Conservation (phyloP, 306 rosid genomes). For the Prunus kanzakura region DNA sequence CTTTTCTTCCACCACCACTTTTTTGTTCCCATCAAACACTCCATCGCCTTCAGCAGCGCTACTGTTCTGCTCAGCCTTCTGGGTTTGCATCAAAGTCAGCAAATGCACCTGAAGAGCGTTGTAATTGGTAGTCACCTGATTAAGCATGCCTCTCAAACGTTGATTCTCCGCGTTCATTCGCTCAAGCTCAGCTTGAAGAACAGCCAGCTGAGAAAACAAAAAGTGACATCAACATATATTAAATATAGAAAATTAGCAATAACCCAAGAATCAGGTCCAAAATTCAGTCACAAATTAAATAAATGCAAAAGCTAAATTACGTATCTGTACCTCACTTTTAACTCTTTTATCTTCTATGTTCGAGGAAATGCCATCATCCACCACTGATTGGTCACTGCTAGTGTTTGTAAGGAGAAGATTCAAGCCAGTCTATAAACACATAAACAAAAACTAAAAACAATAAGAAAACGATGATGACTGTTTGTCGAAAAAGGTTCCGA, state of each 20-base stretch:
- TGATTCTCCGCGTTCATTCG: slow-evolving; percentile 56
- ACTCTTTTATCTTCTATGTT: slow-evolving; percentile 38
- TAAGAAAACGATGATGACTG: neutral
- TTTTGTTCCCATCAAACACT: neutral
- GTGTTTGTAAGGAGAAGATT: slow-evolving; percentile 66
- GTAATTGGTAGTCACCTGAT: slow-evolving; percentile 39
- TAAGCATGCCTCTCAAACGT: slow-evolving; percentile 37
- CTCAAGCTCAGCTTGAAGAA: slow-evolving; percentile 55
- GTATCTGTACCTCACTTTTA: slow-evolving; percentile 48
- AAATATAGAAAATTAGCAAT: neutral
- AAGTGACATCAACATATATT: no score
- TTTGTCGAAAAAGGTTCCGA: neutral
- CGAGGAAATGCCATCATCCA: slow-evolving; percentile 46
- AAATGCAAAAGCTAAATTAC: neutral
- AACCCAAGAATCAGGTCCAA: neutral
- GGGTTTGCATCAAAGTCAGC: slow-evolving; percentile 28
- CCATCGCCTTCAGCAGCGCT: slow-evolving; percentile 20
- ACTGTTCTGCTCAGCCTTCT: slow-evolving; percentile 24
- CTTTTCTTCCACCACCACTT: slow-evolving; percentile 21
- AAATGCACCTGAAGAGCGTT: slow-evolving; percentile 46
- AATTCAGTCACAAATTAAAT: neutral
- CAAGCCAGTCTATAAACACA: slow-evolving; percentile 56
- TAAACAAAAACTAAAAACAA: neutral
- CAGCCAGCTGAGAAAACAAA: slow-evolving; percentile 37
- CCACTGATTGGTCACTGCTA: slow-evolving; percentile 56